Conservation (phyloP, 2,329 filamentous ascomycete genomes). For the Nemania diffusa region DNA sequence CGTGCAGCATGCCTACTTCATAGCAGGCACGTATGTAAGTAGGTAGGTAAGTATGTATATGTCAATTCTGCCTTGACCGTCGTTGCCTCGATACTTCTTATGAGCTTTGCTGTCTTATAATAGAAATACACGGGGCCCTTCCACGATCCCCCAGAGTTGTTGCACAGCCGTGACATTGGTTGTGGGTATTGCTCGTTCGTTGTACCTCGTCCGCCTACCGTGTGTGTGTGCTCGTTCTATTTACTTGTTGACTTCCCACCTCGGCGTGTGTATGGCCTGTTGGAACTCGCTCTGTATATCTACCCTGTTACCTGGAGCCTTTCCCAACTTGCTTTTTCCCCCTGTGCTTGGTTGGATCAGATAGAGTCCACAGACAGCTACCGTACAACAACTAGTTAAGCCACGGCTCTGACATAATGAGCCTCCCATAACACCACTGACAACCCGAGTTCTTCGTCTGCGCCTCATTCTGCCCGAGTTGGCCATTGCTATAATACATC, state of each 20-base stretch:
- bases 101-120: slow-evolving; percentile 30
- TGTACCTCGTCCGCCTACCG: slow-evolving; percentile 6
- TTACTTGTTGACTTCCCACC: slow-evolving; percentile 22
- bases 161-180: slow-evolving; percentile 16
- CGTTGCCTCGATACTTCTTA: slow-evolving; percentile 10
- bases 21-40: too few relatives aligned
- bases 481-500: slow-evolving; percentile 34
- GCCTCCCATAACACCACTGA: slow-evolving; percentile 24
- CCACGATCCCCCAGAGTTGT: slow-evolving; percentile 27
- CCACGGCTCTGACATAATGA: slow-evolving; percentile 37
- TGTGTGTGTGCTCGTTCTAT: slow-evolving; percentile 9
- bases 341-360: slow-evolving; percentile 22
- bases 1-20: slow-evolving; percentile 8
- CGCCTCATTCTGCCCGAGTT: slow-evolving; percentile 32
- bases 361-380: slow-evolving; percentile 19
- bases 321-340: slow-evolving; percentile 22
- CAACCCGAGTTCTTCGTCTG: slow-evolving; percentile 18
- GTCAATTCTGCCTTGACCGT: slow-evolving; percentile 30
- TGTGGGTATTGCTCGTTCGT: slow-evolving; percentile 28
- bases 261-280: slow-evolving; percentile 10
- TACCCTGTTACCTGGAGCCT: slow-evolving; percentile 31
- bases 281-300: slow-evolving; percentile 31
- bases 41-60: slow-evolving; percentile 5
- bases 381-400: too few relatives aligned
- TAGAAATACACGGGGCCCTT: slow-evolving; percentile 24